Base-by-base conservation (phyloP, 2,329 filamentous ascomycete species). In the Neonectria ditissima region DNA sequence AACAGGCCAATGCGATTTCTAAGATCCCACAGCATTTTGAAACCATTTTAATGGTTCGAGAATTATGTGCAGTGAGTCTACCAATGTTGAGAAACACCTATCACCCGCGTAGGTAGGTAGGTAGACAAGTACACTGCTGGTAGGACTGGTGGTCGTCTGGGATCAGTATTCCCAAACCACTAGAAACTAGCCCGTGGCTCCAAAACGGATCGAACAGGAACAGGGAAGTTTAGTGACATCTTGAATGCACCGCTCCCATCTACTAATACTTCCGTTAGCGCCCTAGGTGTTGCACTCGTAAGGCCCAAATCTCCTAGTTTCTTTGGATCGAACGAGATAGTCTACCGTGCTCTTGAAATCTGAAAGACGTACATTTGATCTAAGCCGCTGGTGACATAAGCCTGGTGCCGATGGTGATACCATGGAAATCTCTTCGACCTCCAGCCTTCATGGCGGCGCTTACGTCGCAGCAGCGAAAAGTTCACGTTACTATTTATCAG, bases 381-480 rank as follows among this genome's bases (percentile, higher is more conserved):
- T 24, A 32, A 52, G 20, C 30, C 57, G 32, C 24, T 60, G 9
- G 57, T 62, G 50, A 66, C 56, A 26, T 55, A 62, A 6, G 34
- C 41, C 28, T 4, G 55, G 47, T 18, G 62, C 55, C 37, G 50
- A 47, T 18, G 52, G 55, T 53, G 41, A 51, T 28, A 53, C 22
- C 5, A 53, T 30, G 13, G 63, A 60, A 39, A 57, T 28, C 26
- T 28, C 26, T 8, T 28, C 8, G 5, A 28, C 5, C 26, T 4
- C 26, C 26, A 28, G 5, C 26, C 26, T 4, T 28, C 5, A 28
- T 4, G 26, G 26, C 26, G 26, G 26, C 8, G 26, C 30, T 34
- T 5, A 34, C 59, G 11, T 47, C 34, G 56, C 53, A 69, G 30
- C 30, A 58, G 13, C 51, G 47, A 55, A 58, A 26, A 30, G 65